Base-by-base conservation (phyloP, 768 basidiomycete genomes). In the Asterophora parasitica region DNA sequence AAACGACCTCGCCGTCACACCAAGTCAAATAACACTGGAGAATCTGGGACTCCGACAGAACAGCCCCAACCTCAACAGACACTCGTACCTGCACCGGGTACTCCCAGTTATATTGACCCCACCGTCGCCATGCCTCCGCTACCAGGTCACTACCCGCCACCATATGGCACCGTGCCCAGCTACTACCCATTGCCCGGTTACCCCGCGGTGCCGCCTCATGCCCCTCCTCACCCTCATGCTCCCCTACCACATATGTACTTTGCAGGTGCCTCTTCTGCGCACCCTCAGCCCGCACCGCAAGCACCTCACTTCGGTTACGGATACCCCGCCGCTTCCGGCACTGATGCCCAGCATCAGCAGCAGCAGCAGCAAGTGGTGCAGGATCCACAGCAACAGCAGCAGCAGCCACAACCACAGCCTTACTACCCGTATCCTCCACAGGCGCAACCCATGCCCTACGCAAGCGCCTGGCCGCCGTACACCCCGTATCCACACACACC, bases 1-100 rank as follows among this genome's bases (percentile, higher is more conserved):
- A 58, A 56, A 36, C 52, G 57, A 1, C 42, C 50, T 13, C 52
- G 59, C 12, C 50, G 51, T 28, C 49, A 37, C 10, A 49, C 50
- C 11, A 58, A 53, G 34, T 36, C 58, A n/a, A n/a, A n/a, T 7
- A 44, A 31, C 27, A 42, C 44, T 10, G 48, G 41, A 15, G 50
- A 52, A 30, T 40, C 53, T 9, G 30, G 32, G 12, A 55, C 44
- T 1, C 44, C 54, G 10, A 48, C 54, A 11, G 54, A 55, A 42
- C 46, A 43, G 37, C 46, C 27, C 9, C 44, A 36, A 32, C 45
- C 8, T 17, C 44, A 36, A 28, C 34, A 36, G 35, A 4, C 35
- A 5, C 26, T 17, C 35, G 31, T 43, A 16, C 35, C 46, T 2
- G 40, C 39, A 8, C 31, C 32, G 2, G 16, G 31, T 6, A 8